Evolutionary conservation across 2,329 filamentous ascomycete genomes (phyloP).

Genomic region (Gyromitra esculenta): DNA sequence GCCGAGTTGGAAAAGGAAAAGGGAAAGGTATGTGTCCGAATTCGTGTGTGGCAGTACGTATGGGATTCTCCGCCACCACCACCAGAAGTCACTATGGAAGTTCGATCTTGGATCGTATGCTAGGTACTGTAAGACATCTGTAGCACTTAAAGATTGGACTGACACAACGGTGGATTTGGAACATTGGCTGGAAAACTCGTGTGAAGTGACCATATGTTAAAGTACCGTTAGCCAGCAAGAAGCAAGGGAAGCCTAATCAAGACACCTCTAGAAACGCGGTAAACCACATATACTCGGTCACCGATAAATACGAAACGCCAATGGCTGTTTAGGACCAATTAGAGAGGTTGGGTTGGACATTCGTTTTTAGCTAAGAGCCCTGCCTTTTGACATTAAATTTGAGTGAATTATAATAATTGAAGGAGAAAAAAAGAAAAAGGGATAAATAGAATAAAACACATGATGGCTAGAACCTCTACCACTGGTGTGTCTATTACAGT

Average conservation of each 20-base stretch:
- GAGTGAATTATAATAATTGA: conserved; percentile 26
- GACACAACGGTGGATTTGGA: conserved; percentile 32
- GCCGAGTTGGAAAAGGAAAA: conserved; percentile 32
- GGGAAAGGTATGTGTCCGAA: conserved; percentile 34
- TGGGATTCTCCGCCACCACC: conserved; percentile 46
- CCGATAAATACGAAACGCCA: conserved; percentile 14
- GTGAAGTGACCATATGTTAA: conserved; percentile 26
- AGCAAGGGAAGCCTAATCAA: conserved; percentile 20
- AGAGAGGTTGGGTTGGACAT: not conserved
- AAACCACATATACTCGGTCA: conserved; percentile 13
- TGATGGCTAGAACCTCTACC: conserved; percentile 7
- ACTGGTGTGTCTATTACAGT: conserved; percentile 34
- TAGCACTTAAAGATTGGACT: conserved; percentile 35
- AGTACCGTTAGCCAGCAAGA: conserved; percentile 19
- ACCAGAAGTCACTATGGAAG: conserved; percentile 31
- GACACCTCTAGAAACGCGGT: conserved; percentile 3
- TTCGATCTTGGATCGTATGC: conserved; percentile 48
- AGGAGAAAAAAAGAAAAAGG: conserved; percentile 10
- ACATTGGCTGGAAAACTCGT: conserved; percentile 23
- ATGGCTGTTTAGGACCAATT: conserved; percentile 21
- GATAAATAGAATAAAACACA: conserved; percentile 23
- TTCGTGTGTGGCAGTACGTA: conserved; percentile 41
- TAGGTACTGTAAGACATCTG: conserved; percentile 42
- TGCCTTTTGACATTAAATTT: conserved; percentile 4
- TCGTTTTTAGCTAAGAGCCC: conserved; percentile 6